Percentiles rank a stretch among this genome's conserved stretches.
These are phyloP conservation scores for Apiotrichum brassicae DNA, from an alignment of 1,284 basidiomycete species.

Conservation along the genomic window DNA sequence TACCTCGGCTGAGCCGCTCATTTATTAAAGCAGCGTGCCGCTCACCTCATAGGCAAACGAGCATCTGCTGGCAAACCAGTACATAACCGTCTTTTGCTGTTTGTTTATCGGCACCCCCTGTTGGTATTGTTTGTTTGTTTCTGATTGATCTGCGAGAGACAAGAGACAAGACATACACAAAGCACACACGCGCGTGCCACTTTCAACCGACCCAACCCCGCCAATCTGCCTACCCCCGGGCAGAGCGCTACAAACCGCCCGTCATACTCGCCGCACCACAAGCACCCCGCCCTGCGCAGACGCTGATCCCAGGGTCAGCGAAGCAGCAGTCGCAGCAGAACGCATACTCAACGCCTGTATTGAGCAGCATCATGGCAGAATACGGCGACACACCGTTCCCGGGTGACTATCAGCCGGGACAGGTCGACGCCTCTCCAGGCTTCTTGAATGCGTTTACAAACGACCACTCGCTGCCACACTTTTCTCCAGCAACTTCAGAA, in stretches of 20 bases:
- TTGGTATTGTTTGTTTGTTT: too few species aligned
- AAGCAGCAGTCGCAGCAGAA: background rate
- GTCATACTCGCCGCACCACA: constrained; percentile 3
- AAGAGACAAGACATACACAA: too few species aligned
- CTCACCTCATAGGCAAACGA: too few species aligned
- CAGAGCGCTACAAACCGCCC: background rate
- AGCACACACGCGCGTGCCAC: too few species aligned
- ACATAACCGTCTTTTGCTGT: too few species aligned
- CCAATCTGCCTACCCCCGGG: background rate
- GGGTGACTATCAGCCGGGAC: constrained; percentile 17
- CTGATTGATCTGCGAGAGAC: too few species aligned
- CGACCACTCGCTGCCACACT: constrained; percentile 10
- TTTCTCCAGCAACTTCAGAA: constrained; percentile 16
- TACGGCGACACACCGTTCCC: constrained; percentile 16
- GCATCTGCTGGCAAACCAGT: too few species aligned
- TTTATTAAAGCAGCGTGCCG: too few species aligned
- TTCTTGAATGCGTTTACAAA: constrained; percentile 11
- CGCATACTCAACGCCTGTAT: background rate
- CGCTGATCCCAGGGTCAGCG: constrained; percentile 2
- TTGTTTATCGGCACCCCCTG: too few species aligned
- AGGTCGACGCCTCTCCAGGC: constrained; percentile 13
- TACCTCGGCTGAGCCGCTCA: too few species aligned
- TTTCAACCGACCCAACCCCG: background rate
- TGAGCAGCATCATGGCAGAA: constrained; percentile 5
- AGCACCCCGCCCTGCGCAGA: background rate